Conservation (phyloP, 2,329 filamentous ascomycete genomes). For the Sporothrix protearum region DNA sequence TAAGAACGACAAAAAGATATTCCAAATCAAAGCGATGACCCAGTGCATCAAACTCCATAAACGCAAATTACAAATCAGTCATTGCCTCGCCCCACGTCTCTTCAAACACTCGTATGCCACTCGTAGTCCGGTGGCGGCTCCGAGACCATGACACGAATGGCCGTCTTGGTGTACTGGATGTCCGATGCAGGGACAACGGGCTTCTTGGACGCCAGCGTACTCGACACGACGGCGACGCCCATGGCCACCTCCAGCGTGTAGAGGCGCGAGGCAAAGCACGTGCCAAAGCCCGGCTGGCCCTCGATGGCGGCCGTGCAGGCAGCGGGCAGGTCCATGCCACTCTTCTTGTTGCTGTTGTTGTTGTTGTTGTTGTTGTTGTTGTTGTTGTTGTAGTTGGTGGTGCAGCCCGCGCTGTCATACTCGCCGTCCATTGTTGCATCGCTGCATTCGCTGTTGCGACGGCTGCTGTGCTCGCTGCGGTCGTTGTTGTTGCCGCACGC, state of each 20-base stretch:
- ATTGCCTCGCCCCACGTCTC: background rate
- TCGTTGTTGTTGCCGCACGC: background rate
- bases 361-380: background rate
- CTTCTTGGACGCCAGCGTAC: background rate
- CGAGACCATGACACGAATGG: constrained; percentile 7
- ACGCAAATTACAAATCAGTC: background rate
- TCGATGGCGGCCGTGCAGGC: background rate
- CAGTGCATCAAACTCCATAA: background rate
- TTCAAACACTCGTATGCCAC: background rate
- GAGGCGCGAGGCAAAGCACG: constrained; percentile 21
- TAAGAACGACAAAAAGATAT: background rate
- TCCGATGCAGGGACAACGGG: background rate
- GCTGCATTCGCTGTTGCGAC: background rate
- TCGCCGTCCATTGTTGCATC: background rate
- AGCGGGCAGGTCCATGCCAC: background rate
- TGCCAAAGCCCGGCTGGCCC: constrained; percentile 17
- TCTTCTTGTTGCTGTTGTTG: background rate
- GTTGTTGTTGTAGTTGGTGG: background rate
- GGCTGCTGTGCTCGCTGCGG: background rate
- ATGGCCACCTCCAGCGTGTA: constrained; percentile 23
- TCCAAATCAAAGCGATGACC: background rate
- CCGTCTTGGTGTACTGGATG: background rate
- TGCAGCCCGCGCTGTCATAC: background rate
- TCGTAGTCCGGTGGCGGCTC: constrained; percentile 17
- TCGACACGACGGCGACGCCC: constrained; percentile 5